phyloP scores from a whole-genome alignment of 2,329 filamentous ascomycete genomes.

The Leptographium galeiforme region DNA sequence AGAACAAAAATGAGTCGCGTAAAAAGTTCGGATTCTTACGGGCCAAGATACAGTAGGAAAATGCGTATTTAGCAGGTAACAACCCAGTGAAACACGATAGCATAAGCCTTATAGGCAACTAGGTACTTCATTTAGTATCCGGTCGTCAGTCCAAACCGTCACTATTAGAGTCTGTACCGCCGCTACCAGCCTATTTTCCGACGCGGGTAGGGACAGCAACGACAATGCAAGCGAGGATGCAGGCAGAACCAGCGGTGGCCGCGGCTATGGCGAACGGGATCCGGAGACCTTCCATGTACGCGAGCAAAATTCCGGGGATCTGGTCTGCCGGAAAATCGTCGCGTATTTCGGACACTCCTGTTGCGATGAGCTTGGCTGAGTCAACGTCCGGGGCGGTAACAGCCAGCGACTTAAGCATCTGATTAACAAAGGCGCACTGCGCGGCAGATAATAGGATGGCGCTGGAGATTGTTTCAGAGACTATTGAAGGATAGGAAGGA shows the following conservation, averaged over 20 bases:
- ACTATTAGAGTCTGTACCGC: neutral
- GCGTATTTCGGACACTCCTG: constrained; percentile 37
- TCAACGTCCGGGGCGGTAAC: constrained; percentile 6
- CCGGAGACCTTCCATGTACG: constrained; percentile 36
- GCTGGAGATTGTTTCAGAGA: constrained; percentile 32
- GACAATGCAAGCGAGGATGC: constrained; percentile 10
- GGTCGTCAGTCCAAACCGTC: neutral
- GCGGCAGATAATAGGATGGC: constrained; percentile 32
- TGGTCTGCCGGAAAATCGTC: constrained; percentile 27
- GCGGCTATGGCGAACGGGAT: constrained; percentile 14
- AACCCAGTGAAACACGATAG: neutral
- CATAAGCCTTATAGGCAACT: neutral
- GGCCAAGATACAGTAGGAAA: neutral
- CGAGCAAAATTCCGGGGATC: constrained; percentile 34
- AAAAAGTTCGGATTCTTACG: neutral
- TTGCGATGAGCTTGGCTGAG: constrained; percentile 15
- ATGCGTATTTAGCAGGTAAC: neutral
- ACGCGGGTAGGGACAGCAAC: neutral
- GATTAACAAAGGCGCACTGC: constrained; percentile 25
- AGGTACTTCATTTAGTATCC: neutral
- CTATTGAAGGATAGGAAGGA: neutral
- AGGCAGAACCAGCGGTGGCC: constrained; percentile 11
- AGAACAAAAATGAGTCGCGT: no score
- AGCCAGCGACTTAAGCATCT: constrained; percentile 17
- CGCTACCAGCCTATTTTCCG: neutral